phyloP scores from a whole-genome alignment of 225 moss, liverwort and hornwort species.

The Straminergon stramineum region DNA sequence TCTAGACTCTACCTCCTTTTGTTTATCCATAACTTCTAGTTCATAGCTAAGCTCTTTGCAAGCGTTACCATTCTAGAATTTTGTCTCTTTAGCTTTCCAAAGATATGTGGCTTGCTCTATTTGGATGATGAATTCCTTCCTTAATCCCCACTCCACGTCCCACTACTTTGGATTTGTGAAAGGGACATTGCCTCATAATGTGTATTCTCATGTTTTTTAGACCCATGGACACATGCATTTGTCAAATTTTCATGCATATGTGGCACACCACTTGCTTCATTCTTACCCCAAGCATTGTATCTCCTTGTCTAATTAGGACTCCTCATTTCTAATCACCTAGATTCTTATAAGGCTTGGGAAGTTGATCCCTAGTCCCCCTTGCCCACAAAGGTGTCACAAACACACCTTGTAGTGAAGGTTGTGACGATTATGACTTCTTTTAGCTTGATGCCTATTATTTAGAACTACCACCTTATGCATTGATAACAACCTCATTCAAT shows the following conservation, averaged over 20 bases:
- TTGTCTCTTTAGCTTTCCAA: neutral
- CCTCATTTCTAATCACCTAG: neutral
- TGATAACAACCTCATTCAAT: neutral
- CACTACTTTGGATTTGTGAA: fast-evolving
- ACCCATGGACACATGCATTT: fast-evolving
- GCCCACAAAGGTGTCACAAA: fast-evolving
- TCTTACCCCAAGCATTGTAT: fast-evolving
- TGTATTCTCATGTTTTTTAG: fast-evolving
- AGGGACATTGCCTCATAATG: neutral
- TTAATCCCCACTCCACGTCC: fast-evolving
- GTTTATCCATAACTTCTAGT: fast-evolving
- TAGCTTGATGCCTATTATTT: neutral
- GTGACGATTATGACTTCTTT: neutral
- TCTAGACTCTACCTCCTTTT: fast-evolving
- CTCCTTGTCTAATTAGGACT: fast-evolving
- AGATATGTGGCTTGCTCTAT: fast-evolving
- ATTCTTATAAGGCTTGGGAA: neutral
- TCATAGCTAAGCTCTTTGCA: neutral
- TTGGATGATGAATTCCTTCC: neutral
- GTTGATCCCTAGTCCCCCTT: no score
- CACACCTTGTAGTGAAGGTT: neutral
- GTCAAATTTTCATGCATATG: neutral
- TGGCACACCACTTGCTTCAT: neutral
- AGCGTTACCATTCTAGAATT: fast-evolving
- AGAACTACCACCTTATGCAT: neutral